Percentiles rank a stretch among this genome's conserved stretches.
phyloP scores from a whole-genome alignment of 257 asterid species.

The Lycium barbarum region DNA sequence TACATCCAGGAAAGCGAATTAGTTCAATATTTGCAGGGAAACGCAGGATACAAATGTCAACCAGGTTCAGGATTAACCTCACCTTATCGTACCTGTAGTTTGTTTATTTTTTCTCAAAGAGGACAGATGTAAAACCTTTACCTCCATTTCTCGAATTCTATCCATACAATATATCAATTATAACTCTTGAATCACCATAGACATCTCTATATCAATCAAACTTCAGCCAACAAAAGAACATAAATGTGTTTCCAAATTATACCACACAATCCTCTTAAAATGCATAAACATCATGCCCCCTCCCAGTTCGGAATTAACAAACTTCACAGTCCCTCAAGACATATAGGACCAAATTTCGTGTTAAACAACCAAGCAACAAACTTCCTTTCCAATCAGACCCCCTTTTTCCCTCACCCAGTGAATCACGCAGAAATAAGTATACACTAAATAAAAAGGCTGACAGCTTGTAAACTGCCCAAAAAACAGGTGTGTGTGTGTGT shows the following conservation, averaged over 20 bases:
- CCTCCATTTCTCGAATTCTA: background rate
- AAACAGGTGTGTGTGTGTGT: too few relatives aligned
- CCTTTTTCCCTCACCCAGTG: background rate
- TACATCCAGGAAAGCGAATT: background rate
- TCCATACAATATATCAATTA: background rate
- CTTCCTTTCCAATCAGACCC: background rate
- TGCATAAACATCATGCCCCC: background rate
- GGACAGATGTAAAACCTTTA: background rate
- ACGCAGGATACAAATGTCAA: background rate
- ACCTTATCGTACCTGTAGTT: background rate
- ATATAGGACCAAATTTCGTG: background rate
- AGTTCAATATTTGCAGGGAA: conserved; percentile 2
- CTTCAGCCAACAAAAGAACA: background rate
- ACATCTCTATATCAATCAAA: conserved; percentile 19
- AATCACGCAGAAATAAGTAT: background rate
- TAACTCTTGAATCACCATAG: conserved; percentile 11
- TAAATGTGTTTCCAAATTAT: background rate
- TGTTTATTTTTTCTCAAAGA: background rate
- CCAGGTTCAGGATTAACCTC: conserved; percentile 8
- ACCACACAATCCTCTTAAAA: background rate
- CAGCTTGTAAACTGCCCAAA: background rate
- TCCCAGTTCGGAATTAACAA: background rate
- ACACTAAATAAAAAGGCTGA: background rate
- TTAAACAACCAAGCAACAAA: conserved; percentile 12
- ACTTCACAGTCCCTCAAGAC: background rate